Percentiles rank a stretch among this genome's conserved stretches.
Conservation (phyloP, 1,284 basidiomycete species). For the Meira miltonrushii region DNA sequence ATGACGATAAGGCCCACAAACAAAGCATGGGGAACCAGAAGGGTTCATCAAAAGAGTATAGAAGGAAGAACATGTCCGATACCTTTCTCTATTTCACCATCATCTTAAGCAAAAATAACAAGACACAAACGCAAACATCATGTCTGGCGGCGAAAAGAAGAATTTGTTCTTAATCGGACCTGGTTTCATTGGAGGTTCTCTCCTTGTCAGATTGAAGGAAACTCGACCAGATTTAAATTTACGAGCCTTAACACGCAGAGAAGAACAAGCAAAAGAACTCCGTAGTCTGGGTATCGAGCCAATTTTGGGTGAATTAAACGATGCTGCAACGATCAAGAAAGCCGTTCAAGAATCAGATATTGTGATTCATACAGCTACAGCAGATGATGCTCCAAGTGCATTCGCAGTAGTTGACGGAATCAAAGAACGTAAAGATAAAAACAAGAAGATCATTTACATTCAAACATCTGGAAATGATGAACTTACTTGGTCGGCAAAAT, state of each 20-base stretch:
- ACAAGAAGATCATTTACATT: conserved; percentile 4
- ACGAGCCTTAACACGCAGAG: conserved; percentile 6
- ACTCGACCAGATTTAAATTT: conserved; percentile 10
- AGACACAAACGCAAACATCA: too few relatives aligned
- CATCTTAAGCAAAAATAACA: too few relatives aligned
- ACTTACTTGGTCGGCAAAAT: conserved; percentile 5
- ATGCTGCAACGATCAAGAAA: conserved; percentile 4
- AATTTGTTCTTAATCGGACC: conserved; percentile 15
- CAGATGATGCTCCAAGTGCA: conserved; percentile 5
- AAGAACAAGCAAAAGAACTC: conserved; percentile 13
- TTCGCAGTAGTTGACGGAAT: conserved; percentile 7
- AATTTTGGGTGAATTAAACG: conserved; percentile 3
- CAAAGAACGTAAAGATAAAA: background rate
- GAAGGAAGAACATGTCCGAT: too few relatives aligned
- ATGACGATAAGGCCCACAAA: too few relatives aligned
- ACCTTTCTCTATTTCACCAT: too few relatives aligned
- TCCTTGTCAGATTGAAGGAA: background rate
- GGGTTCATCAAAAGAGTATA: too few relatives aligned
- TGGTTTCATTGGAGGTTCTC: conserved; percentile 13
- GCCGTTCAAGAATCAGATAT: conserved; percentile 7
- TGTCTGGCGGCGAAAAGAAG: background rate
- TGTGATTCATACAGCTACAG: conserved; percentile 11
- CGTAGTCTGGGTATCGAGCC: conserved; percentile 6
- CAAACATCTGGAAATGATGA: conserved; percentile 13
- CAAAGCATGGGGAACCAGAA: too few relatives aligned